phyloP scores from a whole-genome alignment of 306 rosid genomes.

The Trifolium subterraneum region DNA sequence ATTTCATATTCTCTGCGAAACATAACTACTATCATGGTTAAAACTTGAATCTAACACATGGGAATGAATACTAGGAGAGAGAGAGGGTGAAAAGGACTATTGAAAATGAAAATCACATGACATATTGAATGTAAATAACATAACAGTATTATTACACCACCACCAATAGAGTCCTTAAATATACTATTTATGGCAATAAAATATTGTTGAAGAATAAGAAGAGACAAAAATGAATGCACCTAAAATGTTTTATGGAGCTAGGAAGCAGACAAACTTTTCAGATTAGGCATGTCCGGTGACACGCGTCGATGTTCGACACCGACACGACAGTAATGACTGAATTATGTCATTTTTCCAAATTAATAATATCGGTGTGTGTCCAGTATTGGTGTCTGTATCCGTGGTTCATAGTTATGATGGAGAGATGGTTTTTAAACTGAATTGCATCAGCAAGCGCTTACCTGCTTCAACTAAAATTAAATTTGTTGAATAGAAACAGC shows the following conservation, averaged over 20 bases:
- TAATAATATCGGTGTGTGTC: too few species aligned
- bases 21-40: constrained; percentile 41
- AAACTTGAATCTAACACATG: constrained; percentile 42
- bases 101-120: constrained; percentile 40
- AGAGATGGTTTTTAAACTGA: too few species aligned
- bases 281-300: too few species aligned
- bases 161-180: constrained; percentile 14
- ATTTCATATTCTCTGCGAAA: constrained; percentile 51
- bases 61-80: constrained; percentile 29
- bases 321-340: too few species aligned
- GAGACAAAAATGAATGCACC: too few species aligned
- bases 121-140: constrained; percentile 24
- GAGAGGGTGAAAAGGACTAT: constrained; percentile 1
- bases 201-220: constrained; percentile 18
- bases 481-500: constrained; percentile 25
- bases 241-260: too few species aligned
- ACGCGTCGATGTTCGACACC: too few species aligned
- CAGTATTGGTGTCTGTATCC: too few species aligned
- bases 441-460: constrained; percentile 43
- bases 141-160: not conserved
- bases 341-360: too few species aligned
- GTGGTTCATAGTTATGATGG: too few species aligned
- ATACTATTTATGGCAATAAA: not conserved
- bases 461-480: constrained; percentile 56
- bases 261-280: too few species aligned